Percentiles rank a stretch among this genome's conserved stretches.
Conservation (phyloP, 139 green algal species). For the Closterium sp. region DNA sequence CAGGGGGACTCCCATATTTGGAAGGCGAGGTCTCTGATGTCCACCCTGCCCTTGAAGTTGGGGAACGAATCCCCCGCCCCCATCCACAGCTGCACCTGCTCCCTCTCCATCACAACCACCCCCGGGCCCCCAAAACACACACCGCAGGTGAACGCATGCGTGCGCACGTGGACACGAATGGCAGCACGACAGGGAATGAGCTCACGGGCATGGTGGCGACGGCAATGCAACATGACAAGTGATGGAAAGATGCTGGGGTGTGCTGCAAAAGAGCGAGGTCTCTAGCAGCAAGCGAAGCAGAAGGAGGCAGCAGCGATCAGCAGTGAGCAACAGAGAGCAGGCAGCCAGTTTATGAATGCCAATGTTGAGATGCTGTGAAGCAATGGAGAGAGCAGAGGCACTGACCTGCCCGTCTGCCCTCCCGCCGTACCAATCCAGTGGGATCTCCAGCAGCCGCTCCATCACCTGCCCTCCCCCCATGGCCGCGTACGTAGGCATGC, state of each 20-base stretch:
- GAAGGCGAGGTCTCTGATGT: constrained; percentile 63
- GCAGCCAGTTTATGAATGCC: neutral
- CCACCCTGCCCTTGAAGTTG: constrained; percentile 21
- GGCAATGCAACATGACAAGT: neutral
- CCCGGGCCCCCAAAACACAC: neutral
- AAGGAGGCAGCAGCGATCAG: too few relatives aligned
- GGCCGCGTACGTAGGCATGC: neutral
- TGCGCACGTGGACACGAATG: neutral
- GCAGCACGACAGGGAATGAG: neutral
- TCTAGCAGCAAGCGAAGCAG: too few relatives aligned
- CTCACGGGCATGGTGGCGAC: neutral
- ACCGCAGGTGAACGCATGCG: neutral
- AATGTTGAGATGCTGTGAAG: too few relatives aligned
- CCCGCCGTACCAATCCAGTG: constrained; percentile 32
- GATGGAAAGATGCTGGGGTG: neutral
- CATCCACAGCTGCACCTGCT: constrained; percentile 21
- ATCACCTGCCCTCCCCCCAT: constrained; percentile 8
- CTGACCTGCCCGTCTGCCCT: constrained; percentile 15
- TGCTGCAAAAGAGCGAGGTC: neutral
- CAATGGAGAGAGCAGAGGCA: neutral
- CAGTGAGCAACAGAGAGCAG: too few relatives aligned
- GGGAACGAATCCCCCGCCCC: constrained; percentile 27
- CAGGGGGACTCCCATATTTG: constrained; percentile 95
- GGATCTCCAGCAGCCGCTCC: constrained; percentile 34
- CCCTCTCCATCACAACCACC: neutral